Percentiles rank a stretch among this genome's conserved stretches.
These are phyloP conservation scores for Grifola frondosa DNA, from an alignment of 1,284 basidiomycete genomes.

Conservation along the genomic window DNA sequence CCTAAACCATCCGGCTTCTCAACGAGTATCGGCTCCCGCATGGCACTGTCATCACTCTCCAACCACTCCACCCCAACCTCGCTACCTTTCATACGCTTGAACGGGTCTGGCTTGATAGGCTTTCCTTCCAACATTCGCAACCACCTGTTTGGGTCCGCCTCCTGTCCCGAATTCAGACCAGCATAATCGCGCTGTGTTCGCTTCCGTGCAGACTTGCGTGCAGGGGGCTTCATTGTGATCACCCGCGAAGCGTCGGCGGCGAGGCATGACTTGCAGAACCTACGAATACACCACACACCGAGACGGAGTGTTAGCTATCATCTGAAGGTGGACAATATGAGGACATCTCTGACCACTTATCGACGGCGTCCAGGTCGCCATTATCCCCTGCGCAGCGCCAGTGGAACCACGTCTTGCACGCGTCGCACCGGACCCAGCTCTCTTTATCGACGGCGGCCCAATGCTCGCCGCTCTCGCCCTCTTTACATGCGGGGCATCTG, in stretches of 20 bases:
- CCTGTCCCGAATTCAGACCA: constrained; percentile 56
- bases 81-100: constrained; percentile 64
- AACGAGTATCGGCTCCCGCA: constrained; percentile 77
- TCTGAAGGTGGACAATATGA: background rate
- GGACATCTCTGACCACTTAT: constrained; percentile 49
- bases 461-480: constrained; percentile 1
- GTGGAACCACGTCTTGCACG: constrained; percentile 79
- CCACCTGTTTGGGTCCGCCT: constrained; percentile 68
- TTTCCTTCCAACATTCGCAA: constrained; percentile 65
- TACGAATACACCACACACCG: constrained; percentile 27
- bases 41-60: constrained; percentile 61
- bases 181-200: constrained; percentile 74
- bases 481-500: constrained; percentile 26
- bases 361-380: constrained; percentile 57
- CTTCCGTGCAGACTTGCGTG: constrained; percentile 77
- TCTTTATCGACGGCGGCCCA: constrained; percentile 48
- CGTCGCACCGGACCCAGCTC: constrained; percentile 74
- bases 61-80: constrained; percentile 74
- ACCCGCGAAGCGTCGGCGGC: constrained; percentile 55
- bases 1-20: constrained; percentile 76
- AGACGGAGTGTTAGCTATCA: background rate
- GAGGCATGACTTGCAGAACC: constrained; percentile 72
- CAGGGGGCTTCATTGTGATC: constrained; percentile 72
- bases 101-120: constrained; percentile 56
- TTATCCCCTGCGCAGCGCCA: constrained; percentile 76